Base-by-base conservation (phyloP, 352 stramenopile species). In the Pythium utonaiense region DNA sequence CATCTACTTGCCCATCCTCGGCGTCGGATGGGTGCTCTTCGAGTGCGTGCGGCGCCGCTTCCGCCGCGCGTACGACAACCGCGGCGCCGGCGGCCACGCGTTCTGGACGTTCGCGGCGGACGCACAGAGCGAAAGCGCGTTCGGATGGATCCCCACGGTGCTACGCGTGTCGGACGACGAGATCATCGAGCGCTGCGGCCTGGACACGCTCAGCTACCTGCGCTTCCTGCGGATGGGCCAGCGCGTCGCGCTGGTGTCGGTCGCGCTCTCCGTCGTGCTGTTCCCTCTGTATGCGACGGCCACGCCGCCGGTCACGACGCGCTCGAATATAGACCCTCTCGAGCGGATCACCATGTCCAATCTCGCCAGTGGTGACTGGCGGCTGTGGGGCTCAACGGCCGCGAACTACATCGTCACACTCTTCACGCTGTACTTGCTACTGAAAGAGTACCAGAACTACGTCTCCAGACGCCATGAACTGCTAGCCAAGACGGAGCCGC, bases 281-380 rank as follows among this genome's bases (percentile, higher is more conserved):
- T 89, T 93, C 50, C 82, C 84, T 13, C 57, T 93, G 36, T 93
- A 87, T 36, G 81, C 78, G 33, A 89, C 81, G 9, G 78, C 78
- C 17, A 58, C 48, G 9, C 48, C 64, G 12, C 61, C 57, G 14
- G 41, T 48, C 13, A 73, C 59, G 5, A 70, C 28, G 49, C 53
- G 41, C 22, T 52, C 57, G 6, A 25, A 40, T 3, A 67, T 85
- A 33, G 84, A 93, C 40, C 70, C 77, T 14, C 54, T 93, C 27
- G 72, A 74, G 38, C 66, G 68, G 25, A 87, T 93, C 57, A 89
- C 73, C 28, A 89, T 93, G 80, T 89, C 78, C 30, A 93, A 91
- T 61, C 62, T 93, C 51, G 63, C 69, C 2, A 72, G 71, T 45
- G 51, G 58, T 7, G 83, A 82, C 49, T 64, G 60, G 19, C 67